phyloP scores from a whole-genome alignment of 495 filamentous ascomycete species.

The Hypoxylon lenormandii region DNA sequence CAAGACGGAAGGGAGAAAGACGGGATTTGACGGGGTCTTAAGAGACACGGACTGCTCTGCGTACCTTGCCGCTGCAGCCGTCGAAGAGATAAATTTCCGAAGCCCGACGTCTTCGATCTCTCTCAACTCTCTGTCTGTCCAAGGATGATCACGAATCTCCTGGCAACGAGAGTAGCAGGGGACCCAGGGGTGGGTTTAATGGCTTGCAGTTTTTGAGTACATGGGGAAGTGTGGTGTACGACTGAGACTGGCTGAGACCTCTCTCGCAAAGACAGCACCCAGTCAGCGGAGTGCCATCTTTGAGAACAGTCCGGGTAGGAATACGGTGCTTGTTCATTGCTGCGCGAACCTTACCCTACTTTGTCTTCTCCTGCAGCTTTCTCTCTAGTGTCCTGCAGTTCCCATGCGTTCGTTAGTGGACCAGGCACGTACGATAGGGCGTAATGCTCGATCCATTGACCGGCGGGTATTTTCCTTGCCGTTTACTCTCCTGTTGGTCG shows the following conservation, averaged over 20 bases:
- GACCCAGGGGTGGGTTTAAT: conserved; percentile 4
- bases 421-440: conserved; percentile 13
- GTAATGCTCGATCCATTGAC: conserved; percentile 22
- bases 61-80: conserved; percentile 41
- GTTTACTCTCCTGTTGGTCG: conserved; percentile 15
- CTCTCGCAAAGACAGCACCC: conserved; percentile 7
- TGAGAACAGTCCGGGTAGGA: conserved; percentile 23
- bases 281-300: conserved; percentile 19
- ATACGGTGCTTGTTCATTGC: conserved; percentile 18
- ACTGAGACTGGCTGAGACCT: conserved; percentile 32
- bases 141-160: conserved; percentile 36
- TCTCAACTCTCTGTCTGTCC: not conserved
- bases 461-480: not conserved
- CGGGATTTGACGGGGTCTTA: conserved; percentile 20
- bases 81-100: conserved; percentile 41
- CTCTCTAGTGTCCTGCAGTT: conserved; percentile 27
- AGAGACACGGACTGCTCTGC: conserved; percentile 1
- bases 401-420: conserved; percentile 12
- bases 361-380: conserved; percentile 13
- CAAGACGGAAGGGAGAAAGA: not conserved
- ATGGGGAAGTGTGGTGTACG: conserved; percentile 8
- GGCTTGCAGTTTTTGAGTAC: conserved; percentile 21
- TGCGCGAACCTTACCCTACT: conserved; percentile 11
- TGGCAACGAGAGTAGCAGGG: conserved; percentile 5
- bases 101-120: conserved; percentile 33